These are phyloP conservation scores for Styphnolobium japonicum DNA, from an alignment of 306 rosid genomes.

Conservation along the genomic window DNA sequence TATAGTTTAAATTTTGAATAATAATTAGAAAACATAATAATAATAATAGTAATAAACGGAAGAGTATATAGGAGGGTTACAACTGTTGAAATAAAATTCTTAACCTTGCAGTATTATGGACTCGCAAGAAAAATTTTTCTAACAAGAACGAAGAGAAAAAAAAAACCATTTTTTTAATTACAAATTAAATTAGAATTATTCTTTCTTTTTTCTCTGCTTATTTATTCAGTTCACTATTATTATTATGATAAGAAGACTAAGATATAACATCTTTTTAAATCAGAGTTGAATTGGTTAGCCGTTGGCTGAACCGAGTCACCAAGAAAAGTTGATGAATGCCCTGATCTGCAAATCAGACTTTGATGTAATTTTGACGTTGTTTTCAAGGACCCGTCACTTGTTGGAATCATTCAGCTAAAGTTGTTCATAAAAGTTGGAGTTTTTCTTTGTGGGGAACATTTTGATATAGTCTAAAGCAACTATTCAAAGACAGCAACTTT, in stretches of 20 bases:
- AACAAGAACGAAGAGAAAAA: no score
- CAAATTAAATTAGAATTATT: no score
- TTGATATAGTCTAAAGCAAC: background rate
- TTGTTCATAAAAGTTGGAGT: background rate
- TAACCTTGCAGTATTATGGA: no score
- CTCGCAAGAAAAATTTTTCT: no score
- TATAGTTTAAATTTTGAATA: no score
- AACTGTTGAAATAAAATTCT: no score
- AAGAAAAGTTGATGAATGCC: background rate
- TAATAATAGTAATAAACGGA: no score
- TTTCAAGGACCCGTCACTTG: background rate
- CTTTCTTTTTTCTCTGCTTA: background rate
- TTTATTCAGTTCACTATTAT: background rate
- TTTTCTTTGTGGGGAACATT: no score
- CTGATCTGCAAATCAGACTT: background rate
- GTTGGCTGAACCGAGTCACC: no score
- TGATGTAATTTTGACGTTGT: background rate
- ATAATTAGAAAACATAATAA: no score
- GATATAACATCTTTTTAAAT: background rate
- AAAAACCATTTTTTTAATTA: no score
- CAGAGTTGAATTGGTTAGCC: background rate
- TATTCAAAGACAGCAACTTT: background rate
- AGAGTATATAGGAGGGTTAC: no score
- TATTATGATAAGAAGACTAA: background rate
- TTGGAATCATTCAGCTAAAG: background rate